Evolutionary conservation across 768 basidiomycete genomes (phyloP).

Genomic region (Royoungia palumana): DNA sequence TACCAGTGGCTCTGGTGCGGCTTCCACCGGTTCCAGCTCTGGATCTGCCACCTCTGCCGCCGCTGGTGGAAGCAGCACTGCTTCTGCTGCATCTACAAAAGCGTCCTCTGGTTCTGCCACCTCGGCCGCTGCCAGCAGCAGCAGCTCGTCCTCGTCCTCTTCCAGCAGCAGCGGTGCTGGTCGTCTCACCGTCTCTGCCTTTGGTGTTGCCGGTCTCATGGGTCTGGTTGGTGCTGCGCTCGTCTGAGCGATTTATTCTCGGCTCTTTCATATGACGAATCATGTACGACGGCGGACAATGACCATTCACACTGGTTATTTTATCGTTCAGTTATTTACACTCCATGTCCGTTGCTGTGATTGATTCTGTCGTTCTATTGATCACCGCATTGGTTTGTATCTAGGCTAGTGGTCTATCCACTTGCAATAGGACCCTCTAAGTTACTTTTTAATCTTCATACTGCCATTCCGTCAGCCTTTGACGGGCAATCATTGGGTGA

Average conservation of each 20-base stretch:
- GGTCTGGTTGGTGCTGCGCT: constrained; percentile 51
- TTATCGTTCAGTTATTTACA: constrained; percentile 14
- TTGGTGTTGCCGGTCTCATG: constrained; percentile 48
- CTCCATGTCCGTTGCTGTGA: constrained; percentile 13
- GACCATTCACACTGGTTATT: constrained; percentile 10
- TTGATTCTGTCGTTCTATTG: constrained; percentile 5
- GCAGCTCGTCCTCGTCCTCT: constrained; percentile 17
- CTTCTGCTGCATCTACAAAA: background rate
- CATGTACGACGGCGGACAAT: constrained; percentile 13
- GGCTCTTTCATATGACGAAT: constrained; percentile 4
- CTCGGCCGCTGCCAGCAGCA: constrained; percentile 23
- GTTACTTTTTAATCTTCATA: no score
- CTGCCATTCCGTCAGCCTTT: no score
- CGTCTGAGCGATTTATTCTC: constrained; percentile 31
- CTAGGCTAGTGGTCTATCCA: background rate
- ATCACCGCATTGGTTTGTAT: constrained; percentile 20
- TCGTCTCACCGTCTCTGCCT: constrained; percentile 28
- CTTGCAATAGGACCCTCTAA: no score
- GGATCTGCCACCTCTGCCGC: constrained; percentile 2
- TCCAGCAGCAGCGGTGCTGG: constrained; percentile 32
- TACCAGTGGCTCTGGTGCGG: background rate
- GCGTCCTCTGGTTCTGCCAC: constrained; percentile 7
- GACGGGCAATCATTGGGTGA: no score
- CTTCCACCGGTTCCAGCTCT: constrained; percentile 4
- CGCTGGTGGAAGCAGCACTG: background rate